Conservation (phyloP, 345 rosid species). For the Erysimum cheiranthoides region DNA sequence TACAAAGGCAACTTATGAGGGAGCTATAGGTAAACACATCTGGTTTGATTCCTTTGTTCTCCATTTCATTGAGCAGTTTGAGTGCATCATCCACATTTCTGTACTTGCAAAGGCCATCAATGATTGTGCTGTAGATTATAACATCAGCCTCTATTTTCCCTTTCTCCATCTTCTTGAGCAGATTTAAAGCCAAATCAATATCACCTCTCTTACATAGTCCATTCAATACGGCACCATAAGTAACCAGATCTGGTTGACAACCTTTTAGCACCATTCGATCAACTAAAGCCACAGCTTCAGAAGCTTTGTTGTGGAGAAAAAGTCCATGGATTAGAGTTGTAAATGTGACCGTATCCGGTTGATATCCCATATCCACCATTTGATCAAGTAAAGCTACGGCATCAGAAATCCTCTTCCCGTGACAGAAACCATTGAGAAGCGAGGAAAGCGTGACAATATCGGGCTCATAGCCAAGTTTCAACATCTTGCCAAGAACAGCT, state of each 20-base stretch:
- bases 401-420: neutral
- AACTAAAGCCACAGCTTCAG: neutral
- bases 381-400: neutral
- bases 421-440: neutral
- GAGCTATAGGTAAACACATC: neutral
- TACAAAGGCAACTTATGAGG: conserved; percentile 27
- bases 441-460: accelerated
- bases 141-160: accelerated
- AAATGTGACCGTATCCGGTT: neutral
- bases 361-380: neutral
- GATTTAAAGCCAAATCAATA: neutral
- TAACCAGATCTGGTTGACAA: neutral
- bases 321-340: neutral
- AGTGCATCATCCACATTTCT: neutral
- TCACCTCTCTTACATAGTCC: conserved; percentile 22
- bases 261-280: neutral
- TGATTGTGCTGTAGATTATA: neutral
- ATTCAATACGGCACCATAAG: neutral
- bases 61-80: neutral
- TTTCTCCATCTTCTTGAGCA: neutral
- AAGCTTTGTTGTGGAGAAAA: conserved; percentile 1
- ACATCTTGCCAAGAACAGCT: neutral
- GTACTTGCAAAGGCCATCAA: conserved; percentile 10
- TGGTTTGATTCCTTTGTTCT: neutral
- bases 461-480: neutral